Base-by-base conservation (phyloP, 1,284 basidiomycete species). In the Ustilago curta region DNA sequence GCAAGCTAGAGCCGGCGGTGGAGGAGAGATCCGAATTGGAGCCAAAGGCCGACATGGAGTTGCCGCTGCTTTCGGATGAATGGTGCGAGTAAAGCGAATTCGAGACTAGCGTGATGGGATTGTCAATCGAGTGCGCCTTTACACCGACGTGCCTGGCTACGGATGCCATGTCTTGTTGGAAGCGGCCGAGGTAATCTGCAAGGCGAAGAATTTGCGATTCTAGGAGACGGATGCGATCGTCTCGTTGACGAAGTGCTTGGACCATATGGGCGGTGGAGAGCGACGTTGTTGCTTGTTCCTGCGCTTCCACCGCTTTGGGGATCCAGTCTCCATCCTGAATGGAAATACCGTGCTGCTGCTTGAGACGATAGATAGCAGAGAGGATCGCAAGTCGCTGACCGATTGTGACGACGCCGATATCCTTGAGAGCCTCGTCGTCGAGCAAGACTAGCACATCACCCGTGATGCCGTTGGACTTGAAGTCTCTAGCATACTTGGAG, bases 301-400 rank as follows among this genome's bases (percentile, higher is more conserved):
- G 68, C 4, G 61, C 61, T 23, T 68, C 73, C 37, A 69, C 55
- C 0, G 69, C 59, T 42, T 72, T 72, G 1, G 81, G 81, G 1
- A 81, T 43, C 79, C 80, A 84, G 39, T 84, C 81, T 18, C 78
- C 83, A 9, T 81, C 67, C 31, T 84, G 83, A 12, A 84, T 57
- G 16, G 79, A 81, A 21, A 84, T 75, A 35, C 69, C 79, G 39
- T 63, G 77, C n/a, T 63, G 59, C 48, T 69, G 50, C 61, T 84
- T 84, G 44, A 84, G 71, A 21, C 64, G 70, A 49, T 78, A 83
- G 29, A 84, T 80, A 35, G 67, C 83, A 0, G 62, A 47, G 21
- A 84, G 72, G n/a, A 84, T 67, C 11, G 76, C 58, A 8, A 82
- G 69, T 8, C 83, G 74, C 48, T 84, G 83, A 12, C 83, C 83